phyloP scores from a whole-genome alignment of 2,329 filamentous ascomycete genomes.

The Fusarium redolens region DNA sequence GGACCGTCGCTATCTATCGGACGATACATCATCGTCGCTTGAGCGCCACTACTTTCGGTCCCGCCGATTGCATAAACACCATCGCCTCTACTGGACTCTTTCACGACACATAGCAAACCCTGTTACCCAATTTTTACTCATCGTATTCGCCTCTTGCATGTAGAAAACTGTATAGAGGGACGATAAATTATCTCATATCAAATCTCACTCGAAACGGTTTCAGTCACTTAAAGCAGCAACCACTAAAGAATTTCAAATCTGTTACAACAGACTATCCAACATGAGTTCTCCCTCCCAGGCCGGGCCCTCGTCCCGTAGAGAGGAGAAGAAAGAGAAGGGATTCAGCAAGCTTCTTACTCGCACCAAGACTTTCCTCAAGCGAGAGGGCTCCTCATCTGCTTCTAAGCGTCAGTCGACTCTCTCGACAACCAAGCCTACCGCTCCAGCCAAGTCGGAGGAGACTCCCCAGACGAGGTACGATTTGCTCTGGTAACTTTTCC shows the following conservation, averaged over 20 bases:
- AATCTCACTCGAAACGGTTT: background rate
- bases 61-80: conserved; percentile 13
- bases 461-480: conserved; percentile 44
- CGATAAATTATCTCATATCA: background rate
- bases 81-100: conserved; percentile 5
- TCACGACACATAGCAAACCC: conserved; percentile 9
- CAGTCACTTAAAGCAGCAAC: background rate
- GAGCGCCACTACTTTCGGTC: conserved; percentile 26
- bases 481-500: background rate
- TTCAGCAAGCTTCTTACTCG: conserved; percentile 61
- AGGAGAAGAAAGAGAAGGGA: conserved; percentile 58
- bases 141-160: conserved; percentile 16
- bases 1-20: conserved; percentile 15
- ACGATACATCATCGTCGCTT: conserved; percentile 13
- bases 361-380: conserved; percentile 62
- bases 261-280: conserved; percentile 7
- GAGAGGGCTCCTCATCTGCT: conserved; percentile 48
- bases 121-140: background rate
- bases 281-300: conserved; percentile 59
- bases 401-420: conserved; percentile 46
- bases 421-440: conserved; percentile 30
- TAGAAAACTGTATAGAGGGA: background rate
- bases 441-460: conserved; percentile 39
- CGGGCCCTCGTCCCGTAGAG: conserved; percentile 49
- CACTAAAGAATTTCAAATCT: background rate